phyloP scores from a whole-genome alignment of 2,329 filamentous ascomycete species.

The Xylaria sp. region DNA sequence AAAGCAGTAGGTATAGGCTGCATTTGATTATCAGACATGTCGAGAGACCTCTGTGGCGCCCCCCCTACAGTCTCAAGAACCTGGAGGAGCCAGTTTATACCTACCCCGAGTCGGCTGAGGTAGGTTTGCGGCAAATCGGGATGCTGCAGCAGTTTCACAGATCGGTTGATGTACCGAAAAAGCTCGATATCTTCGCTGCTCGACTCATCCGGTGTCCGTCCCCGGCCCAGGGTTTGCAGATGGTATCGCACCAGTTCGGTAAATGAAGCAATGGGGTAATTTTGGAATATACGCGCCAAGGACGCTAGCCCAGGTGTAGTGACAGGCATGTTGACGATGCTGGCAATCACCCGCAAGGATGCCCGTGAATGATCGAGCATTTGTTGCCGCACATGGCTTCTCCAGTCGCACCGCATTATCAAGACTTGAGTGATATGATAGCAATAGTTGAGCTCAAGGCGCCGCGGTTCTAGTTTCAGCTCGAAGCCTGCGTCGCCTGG shows the following conservation, averaged over 20 bases:
- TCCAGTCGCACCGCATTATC: conserved; percentile 12
- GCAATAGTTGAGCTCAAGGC: conserved; percentile 10
- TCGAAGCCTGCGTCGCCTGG: neutral
- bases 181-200: conserved; percentile 11
- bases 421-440: conserved; percentile 14
- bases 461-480: neutral
- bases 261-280: conserved; percentile 12
- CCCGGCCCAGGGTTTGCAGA: neutral
- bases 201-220: neutral
- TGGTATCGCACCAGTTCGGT: conserved; percentile 13
- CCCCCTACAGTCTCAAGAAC: conserved; percentile 2
- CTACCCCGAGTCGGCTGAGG: conserved; percentile 5
- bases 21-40: neutral
- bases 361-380: conserved; percentile 12
- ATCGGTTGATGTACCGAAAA: neutral
- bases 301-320: neutral
- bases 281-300: conserved; percentile 9
- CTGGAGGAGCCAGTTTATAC: conserved; percentile 6
- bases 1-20: neutral
- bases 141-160: conserved; percentile 11
- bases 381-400: neutral
- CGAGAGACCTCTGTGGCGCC: neutral
- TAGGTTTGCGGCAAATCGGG: conserved; percentile 15
- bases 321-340: conserved; percentile 1
- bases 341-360: conserved; percentile 3